These are phyloP conservation scores for Craspedostauros australis DNA, from an alignment of 108 stramenopile species.

Conservation along the genomic window DNA sequence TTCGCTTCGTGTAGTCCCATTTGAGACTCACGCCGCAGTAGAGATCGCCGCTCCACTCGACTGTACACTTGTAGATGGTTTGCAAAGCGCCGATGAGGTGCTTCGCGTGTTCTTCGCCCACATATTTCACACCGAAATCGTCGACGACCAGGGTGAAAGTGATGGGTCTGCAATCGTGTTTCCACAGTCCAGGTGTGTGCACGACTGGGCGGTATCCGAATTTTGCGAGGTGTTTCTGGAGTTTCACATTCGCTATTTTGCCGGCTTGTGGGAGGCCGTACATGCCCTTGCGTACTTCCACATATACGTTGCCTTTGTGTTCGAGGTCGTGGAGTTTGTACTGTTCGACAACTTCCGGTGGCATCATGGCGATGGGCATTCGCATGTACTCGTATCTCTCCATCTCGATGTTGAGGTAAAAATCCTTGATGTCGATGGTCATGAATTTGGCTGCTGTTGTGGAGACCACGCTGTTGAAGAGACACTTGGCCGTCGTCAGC, in stretches of 20 bases:
- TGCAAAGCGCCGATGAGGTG: slow-evolving; percentile 30
- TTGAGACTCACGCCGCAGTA: slow-evolving; percentile 20
- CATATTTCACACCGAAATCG: slow-evolving; percentile 46
- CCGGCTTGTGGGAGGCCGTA: slow-evolving; percentile 48
- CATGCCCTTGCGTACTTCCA: slow-evolving; percentile 28
- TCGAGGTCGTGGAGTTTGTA: slow-evolving; percentile 19
- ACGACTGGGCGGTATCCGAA: slow-evolving; percentile 6
- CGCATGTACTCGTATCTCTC: too few relatives aligned
- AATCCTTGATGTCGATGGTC: slow-evolving; percentile 34
- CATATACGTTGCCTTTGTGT: slow-evolving; percentile 11
- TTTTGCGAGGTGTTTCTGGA: neutral
- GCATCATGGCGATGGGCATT: slow-evolving; percentile 16
- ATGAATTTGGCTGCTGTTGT: slow-evolving; percentile 26
- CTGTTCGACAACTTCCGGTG: slow-evolving; percentile 22
- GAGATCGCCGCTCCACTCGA: slow-evolving; percentile 21
- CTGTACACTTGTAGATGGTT: slow-evolving; percentile 4
- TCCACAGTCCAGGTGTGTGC: slow-evolving; percentile 36
- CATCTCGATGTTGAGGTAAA: slow-evolving; percentile 35
- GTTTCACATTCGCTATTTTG: slow-evolving; percentile 19
- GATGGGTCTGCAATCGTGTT: slow-evolving; percentile 21
- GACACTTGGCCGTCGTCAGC: slow-evolving; percentile 32
- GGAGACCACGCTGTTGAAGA: slow-evolving; percentile 34
- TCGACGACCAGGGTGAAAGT: slow-evolving; percentile 47
- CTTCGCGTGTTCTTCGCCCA: slow-evolving; percentile 19
- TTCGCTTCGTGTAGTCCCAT: slow-evolving; percentile 21